Evolutionary conservation across 352 stramenopile species (phyloP).

Genomic region (Pelagophyceae sp.): DNA sequence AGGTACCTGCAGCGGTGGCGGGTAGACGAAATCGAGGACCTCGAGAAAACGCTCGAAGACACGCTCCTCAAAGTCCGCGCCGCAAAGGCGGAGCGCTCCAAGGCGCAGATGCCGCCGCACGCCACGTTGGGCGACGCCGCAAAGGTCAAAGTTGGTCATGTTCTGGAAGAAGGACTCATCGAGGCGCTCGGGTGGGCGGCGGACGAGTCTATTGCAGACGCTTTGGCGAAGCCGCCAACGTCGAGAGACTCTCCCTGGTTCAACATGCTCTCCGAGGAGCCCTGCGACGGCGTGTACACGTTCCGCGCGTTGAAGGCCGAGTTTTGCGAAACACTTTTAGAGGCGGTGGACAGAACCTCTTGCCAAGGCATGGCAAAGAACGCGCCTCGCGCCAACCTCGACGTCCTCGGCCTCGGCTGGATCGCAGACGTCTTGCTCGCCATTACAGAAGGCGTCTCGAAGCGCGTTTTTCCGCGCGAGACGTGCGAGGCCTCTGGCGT

Average conservation of each 20-base stretch:
- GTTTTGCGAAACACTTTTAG: background rate
- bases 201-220: background rate
- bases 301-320: background rate
- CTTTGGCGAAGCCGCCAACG: background rate
- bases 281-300: background rate
- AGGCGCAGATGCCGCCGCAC: background rate
- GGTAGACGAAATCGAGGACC: background rate
- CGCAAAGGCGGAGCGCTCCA: background rate
- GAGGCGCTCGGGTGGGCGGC: constrained; percentile 6
- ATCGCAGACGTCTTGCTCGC: background rate
- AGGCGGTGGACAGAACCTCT: background rate
- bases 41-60: constrained; percentile 5
- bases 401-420: background rate
- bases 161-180: background rate
- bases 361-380: background rate
- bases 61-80: background rate
- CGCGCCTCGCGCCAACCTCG: constrained; percentile 5
- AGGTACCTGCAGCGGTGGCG: constrained; percentile 12
- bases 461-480: background rate
- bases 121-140: background rate
- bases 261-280: background rate
- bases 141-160: background rate
- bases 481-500: background rate
- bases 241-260: background rate
- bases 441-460: background rate